Evolutionary conservation across 2,329 filamentous ascomycete species (phyloP), one percentile per base, ranked within the genome.

Genomic region (Aureobasidium subglaciale): DNA sequence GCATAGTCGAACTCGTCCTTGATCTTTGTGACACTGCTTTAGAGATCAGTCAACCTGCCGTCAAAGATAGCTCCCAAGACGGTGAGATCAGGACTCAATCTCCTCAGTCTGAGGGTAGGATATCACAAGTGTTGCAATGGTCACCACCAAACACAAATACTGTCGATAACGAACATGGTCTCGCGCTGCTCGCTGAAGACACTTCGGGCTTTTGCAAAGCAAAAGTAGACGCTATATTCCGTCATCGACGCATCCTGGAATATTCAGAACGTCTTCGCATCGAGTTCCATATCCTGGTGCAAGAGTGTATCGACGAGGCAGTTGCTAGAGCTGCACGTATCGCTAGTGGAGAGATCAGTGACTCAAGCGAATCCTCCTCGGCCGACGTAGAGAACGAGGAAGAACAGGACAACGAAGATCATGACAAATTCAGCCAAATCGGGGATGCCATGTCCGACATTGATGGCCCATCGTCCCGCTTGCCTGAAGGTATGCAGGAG

Each of bases 21-120:
- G 93, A 99, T 71, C 80, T 99, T 16, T 97, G 93, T 67, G 93
- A 99, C 68, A 99, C 93, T 1, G 86, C 93, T 4, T 80, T 96
- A 43, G 95, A 99, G 70, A 92, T 99, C 65, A 97, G 86, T 72
- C 91, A 89, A 4, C 92, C 93, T 5, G 86, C 91, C 5, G 87
- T 99, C 72, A 97, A 96, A 66, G 92, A 97, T 62, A 79, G 83
- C 3, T 81, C 84, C 8, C 78, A 81, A 35, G 72, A 73, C 7
- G 86, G 87, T 46, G 90, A 96, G 60, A 84, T 97, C 60, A 84
- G 92, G 43, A 96, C 92, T 0, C 88, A 96, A 67, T 99, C 93
- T 4, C 93, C 93, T 0, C 89, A 96, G 66, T 99, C 95, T 0
- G 93, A 99, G 68, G 93, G 89, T 40, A 85, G 92, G 29, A 95